Evolutionary conservation across 2,329 filamentous ascomycete species (phyloP), one percentile per base, ranked within the genome.

Genomic region (Hypoxylon sp.): DNA sequence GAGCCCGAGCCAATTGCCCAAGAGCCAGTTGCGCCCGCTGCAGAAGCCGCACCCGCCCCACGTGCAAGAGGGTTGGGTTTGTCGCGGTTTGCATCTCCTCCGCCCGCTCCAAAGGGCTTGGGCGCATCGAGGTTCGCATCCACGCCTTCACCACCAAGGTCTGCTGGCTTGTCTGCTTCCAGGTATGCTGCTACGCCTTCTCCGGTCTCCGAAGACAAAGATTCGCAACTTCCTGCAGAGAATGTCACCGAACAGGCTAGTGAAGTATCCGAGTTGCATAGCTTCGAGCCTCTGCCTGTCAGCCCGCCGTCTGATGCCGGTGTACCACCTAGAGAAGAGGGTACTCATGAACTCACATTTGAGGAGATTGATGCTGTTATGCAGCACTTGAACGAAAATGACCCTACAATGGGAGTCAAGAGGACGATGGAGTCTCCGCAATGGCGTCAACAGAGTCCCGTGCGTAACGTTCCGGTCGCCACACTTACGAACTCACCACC

Each of bases 341-440:
- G 73, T 3, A 75, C 76, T 6, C 74, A 75, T 19, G 83, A 84
- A 68, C 84, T 82, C 6, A 88, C 90, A 0, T 93, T 93, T 73
- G 91, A 95, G 72, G 94, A 98, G 76, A 94, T 98, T 75, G 94
- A 98, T 82, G 93, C 92, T 48, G 90, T 98, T 57, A 97, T 98
- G 93, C 89, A 91, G 71, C 91, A 96, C 67, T 87, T 98, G 74
- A 91, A 93, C 74, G 87, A 90, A 65, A 88, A 85, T 52, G 89
- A 93, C 71, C 92, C 91, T 1, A 89, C 91, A 56, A 88, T 92
- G 78, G 92, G 92, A 11, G 88, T 93, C 65, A 92, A 93, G 76
- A 90, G 89, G 75, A 82, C 82, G 6, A 78, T 83, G 13, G 82
- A 85, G 50, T 79, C 83, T 17, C 79, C 84, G 4, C 78, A 80